A percentile compares a stretch with the other conserved stretches of the same genome.
phyloP scores from a whole-genome alignment of 352 stramenopile species.

The Halophytophthora polymorphica region DNA sequence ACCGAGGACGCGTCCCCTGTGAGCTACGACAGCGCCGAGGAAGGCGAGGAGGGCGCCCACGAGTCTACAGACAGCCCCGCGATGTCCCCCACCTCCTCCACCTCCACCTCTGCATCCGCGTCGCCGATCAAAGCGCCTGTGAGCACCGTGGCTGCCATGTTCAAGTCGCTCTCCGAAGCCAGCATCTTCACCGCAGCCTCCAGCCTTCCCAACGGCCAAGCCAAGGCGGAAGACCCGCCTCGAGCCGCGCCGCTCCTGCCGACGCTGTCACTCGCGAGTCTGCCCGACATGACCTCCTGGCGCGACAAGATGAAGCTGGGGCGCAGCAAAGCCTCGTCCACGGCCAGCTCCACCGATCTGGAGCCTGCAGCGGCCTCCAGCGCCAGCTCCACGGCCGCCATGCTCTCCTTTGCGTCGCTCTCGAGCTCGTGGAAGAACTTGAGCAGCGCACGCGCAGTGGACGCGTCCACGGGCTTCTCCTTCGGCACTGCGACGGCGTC shows the following conservation, averaged over 20 bases:
- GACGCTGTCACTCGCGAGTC: slow-evolving; percentile 12
- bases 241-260: background rate
- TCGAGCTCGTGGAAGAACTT: slow-evolving; percentile 51
- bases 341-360: slow-evolving; percentile 9
- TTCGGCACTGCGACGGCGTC: slow-evolving; percentile 13
- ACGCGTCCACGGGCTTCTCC: slow-evolving; percentile 11
- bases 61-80: slow-evolving; percentile 1
- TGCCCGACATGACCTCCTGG: slow-evolving; percentile 36
- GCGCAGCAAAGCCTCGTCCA: slow-evolving; percentile 11
- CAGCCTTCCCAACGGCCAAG: background rate
- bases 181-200: slow-evolving; percentile 17
- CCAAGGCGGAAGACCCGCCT: background rate
- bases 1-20: slow-evolving; percentile 25
- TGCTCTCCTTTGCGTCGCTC: slow-evolving; percentile 48
- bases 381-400: slow-evolving; percentile 11
- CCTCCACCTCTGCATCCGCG: slow-evolving; percentile 19
- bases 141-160: slow-evolving; percentile 30
- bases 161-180: slow-evolving; percentile 32
- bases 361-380: slow-evolving; percentile 1
- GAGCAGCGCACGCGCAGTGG: slow-evolving; percentile 4
- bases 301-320: slow-evolving; percentile 45
- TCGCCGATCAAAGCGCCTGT: slow-evolving; percentile 18
- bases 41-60: slow-evolving; percentile 3
- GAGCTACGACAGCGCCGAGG: slow-evolving; percentile 2
- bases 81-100: slow-evolving; percentile 17